Evolutionary conservation across 495 filamentous ascomycete species (phyloP), one percentile per base, ranked within the genome.

Genomic region (Neurospora sp.): DNA sequence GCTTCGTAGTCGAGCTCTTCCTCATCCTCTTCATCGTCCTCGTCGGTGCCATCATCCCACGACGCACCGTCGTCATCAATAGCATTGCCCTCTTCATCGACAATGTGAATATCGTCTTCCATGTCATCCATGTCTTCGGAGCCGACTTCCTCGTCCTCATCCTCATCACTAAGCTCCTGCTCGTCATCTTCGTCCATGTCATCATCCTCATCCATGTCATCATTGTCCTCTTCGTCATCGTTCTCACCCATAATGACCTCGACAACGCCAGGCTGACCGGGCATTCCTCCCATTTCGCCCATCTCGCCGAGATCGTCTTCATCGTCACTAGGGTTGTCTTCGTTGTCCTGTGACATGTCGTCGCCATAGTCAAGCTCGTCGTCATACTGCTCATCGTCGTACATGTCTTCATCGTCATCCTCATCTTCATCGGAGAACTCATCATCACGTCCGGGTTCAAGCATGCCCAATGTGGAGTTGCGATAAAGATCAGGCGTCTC

Each of bases 401-500:
- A 94, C 90, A 96, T 93, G 75, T 94, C 93, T 77, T 94, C 92
- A 69, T 88, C 85, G 27, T 86, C 88, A 75, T 94, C 93, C 71
- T 91, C 86, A 16, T 83, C 88, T 70, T 87, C 88, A 71, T 90
- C 89, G 7, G 90, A 92, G 72, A 90, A 91, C 70, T 92, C 91
- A 72, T 93, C 91, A 74, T 93, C 91, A 74, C 93, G 87, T 73
- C 89, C 88, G 74, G 92, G 92, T 78, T 98, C 96, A 72, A 97
- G 89, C 89, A 99, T 94, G 44, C 96, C 96, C 40, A 99, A 86
- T 5, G 96, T 93, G 4, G 96, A 98, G 78, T 98, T 97, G 47
- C 96, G 90, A 82, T 97, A 98, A 8, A 99, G 88, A 83, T 99
- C 96, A 27, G 96, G 96, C 8, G 96, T 98, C 79, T 98, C 95